Conservation (phyloP, 176 grass and related monocot genomes). For the Cenchrus fungigraminus region DNA sequence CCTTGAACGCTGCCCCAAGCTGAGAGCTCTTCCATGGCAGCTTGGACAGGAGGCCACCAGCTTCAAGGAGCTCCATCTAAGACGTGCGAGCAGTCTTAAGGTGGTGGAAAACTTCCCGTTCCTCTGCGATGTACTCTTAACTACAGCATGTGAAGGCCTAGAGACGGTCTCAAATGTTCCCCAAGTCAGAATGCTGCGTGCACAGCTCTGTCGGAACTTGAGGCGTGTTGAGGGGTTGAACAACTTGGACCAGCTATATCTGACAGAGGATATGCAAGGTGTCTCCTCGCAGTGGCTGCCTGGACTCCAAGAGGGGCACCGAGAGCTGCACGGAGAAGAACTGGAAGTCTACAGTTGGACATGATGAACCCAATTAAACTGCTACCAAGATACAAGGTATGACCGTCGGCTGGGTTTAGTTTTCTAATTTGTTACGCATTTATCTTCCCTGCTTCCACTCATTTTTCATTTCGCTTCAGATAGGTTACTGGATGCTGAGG, state of each 20-base stretch:
- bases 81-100: not conserved
- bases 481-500: too few relatives aligned
- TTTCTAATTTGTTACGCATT: too few relatives aligned
- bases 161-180: constrained; percentile 38
- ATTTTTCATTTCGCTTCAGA: too few relatives aligned
- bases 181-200: not conserved
- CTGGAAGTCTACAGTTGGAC: not conserved
- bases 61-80: not conserved
- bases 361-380: too few relatives aligned
- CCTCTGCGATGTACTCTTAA: not conserved
- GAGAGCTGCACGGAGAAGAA: not conserved
- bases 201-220: not conserved
- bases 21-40: constrained; percentile 36
- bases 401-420: too few relatives aligned
- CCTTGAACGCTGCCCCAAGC: constrained; percentile 14
- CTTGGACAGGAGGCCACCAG: constrained; percentile 7
- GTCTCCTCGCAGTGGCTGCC: constrained; percentile 18
- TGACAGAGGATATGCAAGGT: not conserved
- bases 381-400: too few relatives aligned
- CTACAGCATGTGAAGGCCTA: not conserved
- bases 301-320: not conserved
- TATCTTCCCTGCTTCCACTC: too few relatives aligned
- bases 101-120: constrained; percentile 28
- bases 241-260: not conserved
- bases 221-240: constrained; percentile 18